A percentile compares a stretch with the other conserved stretches of the same genome.
Conservation (phyloP, 345 rosid genomes). For the Dovyalis caffra region DNA sequence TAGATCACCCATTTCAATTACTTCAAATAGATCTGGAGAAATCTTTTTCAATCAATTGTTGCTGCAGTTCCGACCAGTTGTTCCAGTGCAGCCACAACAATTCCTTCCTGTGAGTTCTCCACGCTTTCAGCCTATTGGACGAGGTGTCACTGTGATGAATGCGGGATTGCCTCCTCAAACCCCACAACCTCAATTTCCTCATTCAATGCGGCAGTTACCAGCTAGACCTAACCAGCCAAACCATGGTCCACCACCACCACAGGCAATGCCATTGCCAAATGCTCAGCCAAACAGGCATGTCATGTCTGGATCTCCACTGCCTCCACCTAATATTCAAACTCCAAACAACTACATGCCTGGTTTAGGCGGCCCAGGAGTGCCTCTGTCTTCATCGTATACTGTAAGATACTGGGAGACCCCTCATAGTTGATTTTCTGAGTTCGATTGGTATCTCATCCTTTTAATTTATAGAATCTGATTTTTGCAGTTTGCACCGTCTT, state of each 20-base stretch:
- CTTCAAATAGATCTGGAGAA: constrained; percentile 1
- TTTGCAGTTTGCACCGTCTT: constrained; percentile 63
- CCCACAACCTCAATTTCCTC: constrained; percentile 62
- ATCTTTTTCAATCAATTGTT: constrained; percentile 12
- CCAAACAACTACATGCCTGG: constrained; percentile 49
- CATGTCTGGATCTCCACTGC: constrained; percentile 46
- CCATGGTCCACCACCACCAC: constrained; percentile 53
- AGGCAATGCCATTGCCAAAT: constrained; percentile 45
- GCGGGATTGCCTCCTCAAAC: constrained; percentile 66
- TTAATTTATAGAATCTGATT: constrained; percentile 16
- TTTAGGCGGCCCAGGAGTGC: constrained; percentile 52
- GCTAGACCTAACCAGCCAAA: constrained; percentile 61
- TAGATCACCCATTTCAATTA: constrained; percentile 3
- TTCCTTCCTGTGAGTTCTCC: constrained; percentile 59
- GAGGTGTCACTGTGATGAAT: constrained; percentile 57
- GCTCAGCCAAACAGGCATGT: constrained; percentile 50
- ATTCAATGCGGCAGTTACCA: constrained; percentile 56
- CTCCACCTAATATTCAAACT: constrained; percentile 53
- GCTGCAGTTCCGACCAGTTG: constrained; percentile 65
- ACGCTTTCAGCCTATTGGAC: constrained; percentile 65
- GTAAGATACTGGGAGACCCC: constrained; percentile 43
- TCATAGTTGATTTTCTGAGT: constrained; percentile 12
- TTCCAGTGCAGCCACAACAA: constrained; percentile 65
- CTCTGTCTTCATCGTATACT: constrained; percentile 57
- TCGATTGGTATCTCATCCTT: constrained; percentile 11